Percentiles rank a stretch among this genome's conserved stretches.
Evolutionary conservation across 176 grass and related monocot genomes (phyloP).

Genomic region (Triticum dicoccoides): DNA sequence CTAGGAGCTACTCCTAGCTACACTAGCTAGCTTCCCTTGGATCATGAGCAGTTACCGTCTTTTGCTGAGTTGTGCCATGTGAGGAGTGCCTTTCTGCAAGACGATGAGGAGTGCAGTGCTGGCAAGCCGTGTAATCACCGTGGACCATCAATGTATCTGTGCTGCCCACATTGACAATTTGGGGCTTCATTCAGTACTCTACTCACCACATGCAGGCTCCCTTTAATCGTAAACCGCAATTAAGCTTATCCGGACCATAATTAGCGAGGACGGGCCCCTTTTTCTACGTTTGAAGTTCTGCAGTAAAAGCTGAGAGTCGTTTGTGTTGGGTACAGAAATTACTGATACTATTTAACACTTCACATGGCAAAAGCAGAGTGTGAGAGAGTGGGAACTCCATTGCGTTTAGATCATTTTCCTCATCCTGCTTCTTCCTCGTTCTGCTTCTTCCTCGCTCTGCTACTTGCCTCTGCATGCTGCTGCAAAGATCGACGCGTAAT

Average conservation of each 20-base stretch:
- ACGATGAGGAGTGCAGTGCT: neutral
- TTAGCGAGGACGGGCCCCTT: neutral
- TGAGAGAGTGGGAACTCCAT: neutral
- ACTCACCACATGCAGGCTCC: conserved; percentile 43
- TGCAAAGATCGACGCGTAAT: neutral
- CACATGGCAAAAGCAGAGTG: conserved; percentile 17
- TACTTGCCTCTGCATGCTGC: neutral
- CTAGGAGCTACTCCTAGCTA: neutral
- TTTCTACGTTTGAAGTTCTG: neutral
- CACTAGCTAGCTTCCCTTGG: neutral
- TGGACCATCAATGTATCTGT: neutral
- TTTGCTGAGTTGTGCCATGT: conserved; percentile 26
- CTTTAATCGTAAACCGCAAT: neutral
- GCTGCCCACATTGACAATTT: conserved; percentile 13
- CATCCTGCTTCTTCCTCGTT: neutral
- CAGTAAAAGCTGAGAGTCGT: neutral
- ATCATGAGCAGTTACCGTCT: conserved; percentile 14
- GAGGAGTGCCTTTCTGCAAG: conserved; percentile 7
- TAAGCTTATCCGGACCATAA: neutral
- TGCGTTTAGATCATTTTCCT: neutral
- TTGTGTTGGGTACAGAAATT: conserved; percentile 28
- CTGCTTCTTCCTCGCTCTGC: neutral
- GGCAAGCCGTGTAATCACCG: neutral
- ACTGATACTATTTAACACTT: neutral
- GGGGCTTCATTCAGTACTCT: neutral